Percentiles rank a stretch among this genome's conserved stretches.
phyloP scores from a whole-genome alignment of 306 rosid species.

The Gleditsia sinensis region DNA sequence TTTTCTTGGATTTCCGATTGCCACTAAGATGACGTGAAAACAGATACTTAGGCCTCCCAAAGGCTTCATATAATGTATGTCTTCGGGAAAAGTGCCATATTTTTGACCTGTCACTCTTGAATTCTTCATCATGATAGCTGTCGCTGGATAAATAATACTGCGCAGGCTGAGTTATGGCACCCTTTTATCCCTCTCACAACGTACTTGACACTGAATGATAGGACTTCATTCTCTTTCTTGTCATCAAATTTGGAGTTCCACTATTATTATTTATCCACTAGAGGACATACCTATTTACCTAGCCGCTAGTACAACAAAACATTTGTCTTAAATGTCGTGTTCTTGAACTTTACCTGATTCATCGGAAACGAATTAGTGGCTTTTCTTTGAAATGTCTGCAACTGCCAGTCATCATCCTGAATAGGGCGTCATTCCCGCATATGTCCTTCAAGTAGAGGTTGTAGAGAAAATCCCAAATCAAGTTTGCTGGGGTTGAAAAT shows the following conservation, averaged over 20 bases:
- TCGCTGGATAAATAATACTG: background rate
- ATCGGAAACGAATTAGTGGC: background rate
- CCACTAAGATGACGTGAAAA: background rate
- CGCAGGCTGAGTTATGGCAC: background rate
- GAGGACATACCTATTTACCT: no score
- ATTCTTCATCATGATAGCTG: background rate
- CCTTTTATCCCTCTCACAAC: background rate
- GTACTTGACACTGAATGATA: constrained; percentile 4
- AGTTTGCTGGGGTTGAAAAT: background rate
- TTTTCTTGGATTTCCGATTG: background rate
- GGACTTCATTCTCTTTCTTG: background rate
- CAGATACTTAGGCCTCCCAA: background rate
- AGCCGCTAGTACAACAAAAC: background rate
- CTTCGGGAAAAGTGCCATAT: background rate
- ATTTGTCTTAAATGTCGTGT: background rate
- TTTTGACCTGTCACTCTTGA: background rate
- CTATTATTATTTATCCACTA: background rate
- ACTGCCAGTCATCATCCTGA: constrained; percentile 10
- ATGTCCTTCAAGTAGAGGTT: background rate
- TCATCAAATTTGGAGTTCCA: background rate
- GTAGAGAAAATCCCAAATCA: background rate
- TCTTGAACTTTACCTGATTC: background rate
- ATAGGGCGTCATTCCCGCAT: background rate
- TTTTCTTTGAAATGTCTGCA: background rate
- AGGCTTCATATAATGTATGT: background rate